phyloP scores from a whole-genome alignment of 2,329 filamentous ascomycete species.

The Ceratocystis papillata region DNA sequence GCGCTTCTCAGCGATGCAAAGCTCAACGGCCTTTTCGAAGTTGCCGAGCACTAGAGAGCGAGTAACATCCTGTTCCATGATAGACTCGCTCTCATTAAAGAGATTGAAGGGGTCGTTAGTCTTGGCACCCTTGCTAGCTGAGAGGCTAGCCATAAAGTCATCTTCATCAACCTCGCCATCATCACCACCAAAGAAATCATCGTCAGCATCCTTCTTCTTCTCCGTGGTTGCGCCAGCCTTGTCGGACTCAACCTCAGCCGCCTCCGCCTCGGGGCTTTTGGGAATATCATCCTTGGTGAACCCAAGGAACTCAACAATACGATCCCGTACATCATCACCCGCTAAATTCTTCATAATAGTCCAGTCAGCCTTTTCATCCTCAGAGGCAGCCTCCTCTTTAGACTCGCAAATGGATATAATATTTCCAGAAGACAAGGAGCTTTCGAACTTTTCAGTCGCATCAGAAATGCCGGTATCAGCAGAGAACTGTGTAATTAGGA shows the following conservation, averaged over 20 bases:
- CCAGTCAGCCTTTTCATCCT: slow-evolving; percentile 95
- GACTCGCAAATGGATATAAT: slow-evolving; percentile 67
- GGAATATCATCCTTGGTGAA: slow-evolving; percentile 50
- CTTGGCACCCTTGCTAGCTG: slow-evolving; percentile 81
- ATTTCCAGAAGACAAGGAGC: slow-evolving; percentile 66
- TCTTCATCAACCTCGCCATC: slow-evolving; percentile 60
- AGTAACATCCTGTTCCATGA: slow-evolving; percentile 77
- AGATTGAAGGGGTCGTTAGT: slow-evolving; percentile 92
- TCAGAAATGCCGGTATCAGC: slow-evolving; percentile 76
- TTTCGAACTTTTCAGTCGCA: slow-evolving; percentile 77
- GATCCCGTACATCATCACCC: slow-evolving; percentile 66
- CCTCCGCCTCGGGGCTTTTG: slow-evolving; percentile 31
- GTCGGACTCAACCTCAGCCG: slow-evolving; percentile 25
- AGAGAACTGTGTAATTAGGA: slow-evolving; percentile 78
- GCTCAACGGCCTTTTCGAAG: slow-evolving; percentile 79
- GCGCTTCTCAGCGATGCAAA: slow-evolving; percentile 78
- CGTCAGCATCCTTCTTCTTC: slow-evolving; percentile 52
- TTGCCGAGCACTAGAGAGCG: slow-evolving; percentile 78
- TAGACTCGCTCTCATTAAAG: slow-evolving; percentile 70
- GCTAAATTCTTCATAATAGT: slow-evolving; percentile 74
- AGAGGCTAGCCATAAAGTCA: slow-evolving; percentile 74
- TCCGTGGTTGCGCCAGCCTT: slow-evolving; percentile 33
- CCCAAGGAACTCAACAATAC: slow-evolving; percentile 82
- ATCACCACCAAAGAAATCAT: slow-evolving; percentile 65
- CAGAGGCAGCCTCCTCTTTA: slow-evolving; percentile 62